Base-by-base conservation (phyloP, 352 stramenopile species). In the Peronospora farinosa region DNA sequence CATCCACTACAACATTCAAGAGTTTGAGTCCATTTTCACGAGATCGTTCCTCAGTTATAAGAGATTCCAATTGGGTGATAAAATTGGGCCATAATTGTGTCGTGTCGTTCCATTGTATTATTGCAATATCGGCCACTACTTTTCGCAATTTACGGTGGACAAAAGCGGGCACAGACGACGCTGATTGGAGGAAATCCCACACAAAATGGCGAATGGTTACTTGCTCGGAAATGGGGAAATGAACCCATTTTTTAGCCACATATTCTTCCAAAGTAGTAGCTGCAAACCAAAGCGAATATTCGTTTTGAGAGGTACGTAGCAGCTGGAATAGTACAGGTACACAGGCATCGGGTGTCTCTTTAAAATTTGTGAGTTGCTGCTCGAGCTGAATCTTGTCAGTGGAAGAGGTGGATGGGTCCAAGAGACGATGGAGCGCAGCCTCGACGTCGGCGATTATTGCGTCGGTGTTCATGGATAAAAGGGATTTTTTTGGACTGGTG, bases 271-370 rank as follows among this genome's bases (percentile, higher is more conserved):
- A 49, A 28, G 78, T 78, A 7, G 72, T 86, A 15, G 67, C 60
- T 5, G 78, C 78, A 44, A 90, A 90, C 78, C 78, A 90, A 35
- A 90, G 75, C 57, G 73, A 63, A 54, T 86, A 88, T 65, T 88
- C 74, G 58, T 75, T 86, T 51, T 59, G 71, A 9, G 74, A 86
- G 11, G 72, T 69, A 30, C 49, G 43, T 32, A 90, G 53, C 11
- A 90, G 54, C 60, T 80, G 65, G 51, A 78, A 83, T 0, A 90
- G 45, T 45, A 90, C 71, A 28, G 74, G 74, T n/a, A 90, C 54
- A 51, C 76, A 87, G 12, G 60, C 67, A 7, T 55, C 32, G 17
- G 71, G 67, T 35, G 73, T 49, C 30, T 72, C 63, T 43, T 87
- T 86, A 63, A 87, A 82, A 44, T 59, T 57, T 33, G 70, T 55